Evolutionary conservation across 2,329 filamentous ascomycete species (phyloP).

Genomic region (Biscogniauxia sp.): DNA sequence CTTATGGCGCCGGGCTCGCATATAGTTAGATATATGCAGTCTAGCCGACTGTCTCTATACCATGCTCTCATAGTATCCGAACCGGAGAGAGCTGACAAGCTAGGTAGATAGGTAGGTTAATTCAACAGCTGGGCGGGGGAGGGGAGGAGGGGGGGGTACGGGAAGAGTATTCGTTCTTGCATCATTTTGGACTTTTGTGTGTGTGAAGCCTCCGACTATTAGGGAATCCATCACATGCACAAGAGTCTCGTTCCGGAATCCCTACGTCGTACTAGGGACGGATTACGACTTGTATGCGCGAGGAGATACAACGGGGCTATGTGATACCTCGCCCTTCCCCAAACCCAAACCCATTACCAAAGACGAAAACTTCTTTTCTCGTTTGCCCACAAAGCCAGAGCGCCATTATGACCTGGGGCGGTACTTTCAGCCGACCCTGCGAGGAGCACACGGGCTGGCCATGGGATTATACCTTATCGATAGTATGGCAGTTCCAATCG

Average conservation of each 20-base stretch:
- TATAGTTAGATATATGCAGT: too few relatives aligned
- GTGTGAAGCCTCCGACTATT: too few relatives aligned
- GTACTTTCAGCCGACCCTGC: not conserved
- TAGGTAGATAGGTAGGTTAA: too few relatives aligned
- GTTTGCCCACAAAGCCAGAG: not conserved
- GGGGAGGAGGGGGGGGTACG: too few relatives aligned
- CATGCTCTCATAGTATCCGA: too few relatives aligned
- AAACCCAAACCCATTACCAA: too few relatives aligned
- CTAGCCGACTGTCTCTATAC: too few relatives aligned
- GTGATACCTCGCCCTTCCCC: not conserved
- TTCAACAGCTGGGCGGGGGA: too few relatives aligned
- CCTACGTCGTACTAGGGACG: not conserved
- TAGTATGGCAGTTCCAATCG: not conserved
- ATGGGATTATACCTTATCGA: not conserved
- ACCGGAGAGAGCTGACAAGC: too few relatives aligned
- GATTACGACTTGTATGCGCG: not conserved
- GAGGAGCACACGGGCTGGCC: too few relatives aligned
- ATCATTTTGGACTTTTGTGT: too few relatives aligned
- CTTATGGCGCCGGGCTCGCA: not conserved
- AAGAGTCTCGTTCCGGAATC: not conserved
- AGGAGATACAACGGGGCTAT: not conserved
- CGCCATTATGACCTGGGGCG: not conserved
- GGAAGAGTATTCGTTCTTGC: too few relatives aligned
- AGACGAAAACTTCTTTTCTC: not conserved
- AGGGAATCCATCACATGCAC: not conserved